Conservation (phyloP, 345 rosid genomes). For the Capsella bursapastoris region DNA sequence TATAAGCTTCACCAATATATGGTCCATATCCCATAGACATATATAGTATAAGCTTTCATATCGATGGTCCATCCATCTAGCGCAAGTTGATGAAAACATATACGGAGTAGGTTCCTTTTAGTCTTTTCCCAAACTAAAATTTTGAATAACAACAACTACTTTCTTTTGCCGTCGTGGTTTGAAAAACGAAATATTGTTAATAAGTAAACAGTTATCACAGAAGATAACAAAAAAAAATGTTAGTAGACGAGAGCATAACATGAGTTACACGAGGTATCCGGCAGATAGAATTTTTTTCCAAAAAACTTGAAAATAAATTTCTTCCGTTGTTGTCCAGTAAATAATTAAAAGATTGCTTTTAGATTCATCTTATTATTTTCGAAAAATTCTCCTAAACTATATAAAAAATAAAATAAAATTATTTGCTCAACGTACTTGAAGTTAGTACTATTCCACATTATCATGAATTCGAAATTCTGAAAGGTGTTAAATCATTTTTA, state of each 20-base stretch:
- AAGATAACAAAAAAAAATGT: not conserved
- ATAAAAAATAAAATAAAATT: not conserved
- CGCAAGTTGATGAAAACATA: not conserved
- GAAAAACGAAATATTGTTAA: not conserved
- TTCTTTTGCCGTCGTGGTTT: not conserved
- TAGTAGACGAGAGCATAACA: not conserved
- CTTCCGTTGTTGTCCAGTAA: not conserved
- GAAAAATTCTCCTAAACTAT: no score
- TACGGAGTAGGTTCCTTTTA: not conserved
- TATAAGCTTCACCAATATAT: no score
- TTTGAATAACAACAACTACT: not conserved
- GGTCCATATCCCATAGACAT: no score
- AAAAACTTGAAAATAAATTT: not conserved
- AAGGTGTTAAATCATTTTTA: not conserved
- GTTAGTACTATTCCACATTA: not conserved
- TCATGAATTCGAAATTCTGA: not conserved
- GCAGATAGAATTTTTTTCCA: not conserved
- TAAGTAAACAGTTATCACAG: not conserved
- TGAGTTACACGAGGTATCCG: not conserved
- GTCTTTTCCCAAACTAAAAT: not conserved
- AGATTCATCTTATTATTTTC: not conserved
- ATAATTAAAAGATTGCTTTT: not conserved
- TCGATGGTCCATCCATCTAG: constrained; percentile 2
- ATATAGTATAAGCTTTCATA: not conserved
- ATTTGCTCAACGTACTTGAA: not conserved